Evolutionary conservation across 2,329 filamentous ascomycete species (phyloP).

Genomic region (Thermothelomyces thermophilus): DNA sequence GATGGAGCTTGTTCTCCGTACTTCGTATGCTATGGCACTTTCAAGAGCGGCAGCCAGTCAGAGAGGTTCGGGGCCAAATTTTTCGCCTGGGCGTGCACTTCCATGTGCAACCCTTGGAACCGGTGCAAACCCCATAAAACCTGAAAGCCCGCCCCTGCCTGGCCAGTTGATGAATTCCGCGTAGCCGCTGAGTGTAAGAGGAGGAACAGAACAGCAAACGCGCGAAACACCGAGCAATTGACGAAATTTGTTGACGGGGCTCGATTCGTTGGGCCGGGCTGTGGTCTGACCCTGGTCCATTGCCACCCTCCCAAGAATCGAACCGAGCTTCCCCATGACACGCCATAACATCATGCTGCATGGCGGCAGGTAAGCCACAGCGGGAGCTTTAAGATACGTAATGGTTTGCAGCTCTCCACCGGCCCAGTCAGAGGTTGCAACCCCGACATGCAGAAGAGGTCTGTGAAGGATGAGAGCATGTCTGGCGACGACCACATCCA

Average conservation of each 20-base stretch:
- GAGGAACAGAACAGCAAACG: slow-evolving; percentile 2
- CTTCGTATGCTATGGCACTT: too few species aligned
- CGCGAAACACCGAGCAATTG: slow-evolving; percentile 4
- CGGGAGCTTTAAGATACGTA: slow-evolving; percentile 15
- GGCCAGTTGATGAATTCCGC: background rate
- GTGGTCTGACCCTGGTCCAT: slow-evolving; percentile 5
- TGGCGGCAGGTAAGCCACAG: slow-evolving; percentile 10
- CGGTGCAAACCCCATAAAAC: too few species aligned
- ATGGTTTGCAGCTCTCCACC: slow-evolving; percentile 16
- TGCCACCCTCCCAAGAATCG: slow-evolving; percentile 15
- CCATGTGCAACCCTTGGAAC: background rate
- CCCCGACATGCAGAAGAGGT: background rate
- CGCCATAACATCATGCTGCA: slow-evolving; percentile 24
- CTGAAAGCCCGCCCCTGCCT: background rate
- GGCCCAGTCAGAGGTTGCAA: background rate
- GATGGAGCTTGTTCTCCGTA: slow-evolving; percentile 1
- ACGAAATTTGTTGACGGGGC: slow-evolving; percentile 8
- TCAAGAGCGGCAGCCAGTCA: background rate
- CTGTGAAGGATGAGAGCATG: too few species aligned
- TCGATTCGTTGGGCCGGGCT: slow-evolving; percentile 5
- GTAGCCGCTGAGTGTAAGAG: background rate
- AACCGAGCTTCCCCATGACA: slow-evolving; percentile 26
- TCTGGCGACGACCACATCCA: too few species aligned
- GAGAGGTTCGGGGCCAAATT: background rate
- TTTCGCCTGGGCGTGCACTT: background rate